phyloP scores from a whole-genome alignment of 768 basidiomycete species.

The Russula ochroleuca region DNA sequence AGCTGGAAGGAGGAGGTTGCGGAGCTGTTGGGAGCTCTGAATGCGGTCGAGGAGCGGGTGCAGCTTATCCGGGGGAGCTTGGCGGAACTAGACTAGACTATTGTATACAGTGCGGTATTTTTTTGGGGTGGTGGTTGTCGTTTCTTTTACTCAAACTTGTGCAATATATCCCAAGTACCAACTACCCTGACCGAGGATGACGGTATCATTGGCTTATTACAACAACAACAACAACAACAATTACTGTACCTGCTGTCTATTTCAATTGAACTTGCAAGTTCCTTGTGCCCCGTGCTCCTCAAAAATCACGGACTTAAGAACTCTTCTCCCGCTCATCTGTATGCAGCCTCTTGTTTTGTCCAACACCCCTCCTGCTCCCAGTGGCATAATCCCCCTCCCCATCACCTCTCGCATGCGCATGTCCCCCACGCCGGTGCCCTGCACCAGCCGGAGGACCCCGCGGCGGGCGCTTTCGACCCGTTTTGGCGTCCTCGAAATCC shows the following conservation, averaged over 20 bases:
- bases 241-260: too few species aligned
- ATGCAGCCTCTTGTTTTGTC: neutral
- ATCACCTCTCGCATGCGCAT: neutral
- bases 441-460: neutral
- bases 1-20: conserved; percentile 20
- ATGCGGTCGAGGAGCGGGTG: conserved; percentile 23
- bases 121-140: too few species aligned
- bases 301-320: neutral
- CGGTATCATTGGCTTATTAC: neutral
- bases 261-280: too few species aligned
- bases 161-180: neutral
- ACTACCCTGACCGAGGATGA: too few species aligned
- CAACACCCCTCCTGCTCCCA: neutral
- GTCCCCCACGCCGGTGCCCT: neutral
- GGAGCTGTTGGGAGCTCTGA: conserved; percentile 17
- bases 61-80: conserved; percentile 16
- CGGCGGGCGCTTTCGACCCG: neutral
- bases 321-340: neutral
- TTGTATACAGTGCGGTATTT: neutral
- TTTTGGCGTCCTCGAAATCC: conserved; percentile 19
- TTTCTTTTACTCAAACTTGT: too few species aligned
- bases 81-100: conserved; percentile 10
- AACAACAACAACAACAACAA: too few species aligned
- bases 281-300: too few species aligned
- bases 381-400: neutral